phyloP scores from a whole-genome alignment of 2,329 filamentous ascomycete genomes.

The Sarocladiaceae sp. region DNA sequence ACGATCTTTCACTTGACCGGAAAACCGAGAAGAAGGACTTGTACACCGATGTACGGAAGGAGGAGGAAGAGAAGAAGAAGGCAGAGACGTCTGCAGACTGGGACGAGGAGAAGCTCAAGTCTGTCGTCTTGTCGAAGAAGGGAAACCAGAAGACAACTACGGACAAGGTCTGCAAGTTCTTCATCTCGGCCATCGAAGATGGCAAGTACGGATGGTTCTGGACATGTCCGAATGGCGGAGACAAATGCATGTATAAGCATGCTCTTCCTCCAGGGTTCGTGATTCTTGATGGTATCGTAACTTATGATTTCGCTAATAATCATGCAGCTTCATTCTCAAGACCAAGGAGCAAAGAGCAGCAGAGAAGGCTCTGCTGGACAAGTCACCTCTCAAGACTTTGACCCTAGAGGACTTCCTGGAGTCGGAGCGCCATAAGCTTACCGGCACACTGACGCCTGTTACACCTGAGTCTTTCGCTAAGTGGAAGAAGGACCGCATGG shows the following conservation, averaged over 20 bases:
- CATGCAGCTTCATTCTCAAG: constrained; percentile 79
- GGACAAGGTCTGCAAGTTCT: constrained; percentile 98
- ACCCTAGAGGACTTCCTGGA: constrained; percentile 97
- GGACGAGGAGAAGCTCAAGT: constrained; percentile 93
- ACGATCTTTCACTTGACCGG: constrained; percentile 81
- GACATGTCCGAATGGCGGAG: constrained; percentile 90
- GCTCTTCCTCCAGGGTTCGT: constrained; percentile 87
- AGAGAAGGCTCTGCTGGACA: constrained; percentile 93
- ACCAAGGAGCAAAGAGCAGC: constrained; percentile 94
- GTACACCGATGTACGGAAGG: constrained; percentile 75
- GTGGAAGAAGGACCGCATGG: constrained; percentile 91
- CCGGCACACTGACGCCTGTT: constrained; percentile 85
- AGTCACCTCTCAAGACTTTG: constrained; percentile 87
- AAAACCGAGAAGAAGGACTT: constrained; percentile 89
- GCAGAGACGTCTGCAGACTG: constrained; percentile 90
- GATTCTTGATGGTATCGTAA: neutral
- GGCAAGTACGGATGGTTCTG: constrained; percentile 99
- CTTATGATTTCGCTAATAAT: constrained; percentile 17
- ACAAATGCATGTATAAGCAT: constrained; percentile 99
- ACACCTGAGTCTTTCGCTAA: constrained; percentile 88
- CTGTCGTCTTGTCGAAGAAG: constrained; percentile 91
- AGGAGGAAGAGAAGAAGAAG: constrained; percentile 69
- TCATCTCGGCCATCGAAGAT: constrained; percentile 95
- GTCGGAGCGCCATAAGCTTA: constrained; percentile 91
- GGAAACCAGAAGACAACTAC: constrained; percentile 93